A percentile compares a stretch with the other conserved stretches of the same genome.
These are phyloP conservation scores for Pontederia crassipes DNA, from an alignment of 176 grass and related monocot species.

Conservation along the genomic window DNA sequence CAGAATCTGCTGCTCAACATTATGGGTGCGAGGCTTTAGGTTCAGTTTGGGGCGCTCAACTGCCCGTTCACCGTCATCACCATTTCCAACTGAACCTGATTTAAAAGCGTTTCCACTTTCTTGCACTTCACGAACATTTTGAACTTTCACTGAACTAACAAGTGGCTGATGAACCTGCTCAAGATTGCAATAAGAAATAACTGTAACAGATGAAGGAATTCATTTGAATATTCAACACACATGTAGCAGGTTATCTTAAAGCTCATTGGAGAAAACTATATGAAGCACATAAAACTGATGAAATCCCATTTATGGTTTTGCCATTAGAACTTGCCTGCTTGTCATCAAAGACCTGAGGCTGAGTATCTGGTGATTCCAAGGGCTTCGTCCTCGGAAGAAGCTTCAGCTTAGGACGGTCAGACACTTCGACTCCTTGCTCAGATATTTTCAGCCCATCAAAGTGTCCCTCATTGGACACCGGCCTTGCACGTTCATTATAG, in stretches of 20 bases:
- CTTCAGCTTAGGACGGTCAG: slow-evolving; percentile 67
- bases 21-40: slow-evolving; percentile 60
- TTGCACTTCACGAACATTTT: slow-evolving; percentile 36
- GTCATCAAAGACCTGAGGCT: slow-evolving; percentile 36
- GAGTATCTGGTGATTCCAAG: slow-evolving; percentile 33
- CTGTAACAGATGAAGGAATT: slow-evolving; percentile 7
- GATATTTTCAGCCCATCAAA: slow-evolving; percentile 23
- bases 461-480: slow-evolving; percentile 53
- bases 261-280: too few species aligned
- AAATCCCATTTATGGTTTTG: too few species aligned
- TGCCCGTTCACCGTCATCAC: slow-evolving; percentile 29
- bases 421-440: slow-evolving; percentile 19
- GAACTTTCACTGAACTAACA: slow-evolving; percentile 25
- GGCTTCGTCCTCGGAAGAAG: slow-evolving; percentile 74
- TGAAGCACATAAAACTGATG: too few species aligned
- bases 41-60: slow-evolving; percentile 59
- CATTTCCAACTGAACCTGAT: slow-evolving; percentile 21
- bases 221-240: slow-evolving; percentile 2
- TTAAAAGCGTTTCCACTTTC: slow-evolving; percentile 27
- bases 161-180: slow-evolving; percentile 28
- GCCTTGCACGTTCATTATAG: slow-evolving; percentile 22
- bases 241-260: background rate
- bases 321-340: slow-evolving; percentile 35
- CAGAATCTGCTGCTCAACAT: slow-evolving; percentile 35
- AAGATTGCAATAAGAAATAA: slow-evolving; percentile 14